phyloP scores from a whole-genome alignment of 192 early-diverging fungal genomes.

The Linnemannia exigua region DNA sequence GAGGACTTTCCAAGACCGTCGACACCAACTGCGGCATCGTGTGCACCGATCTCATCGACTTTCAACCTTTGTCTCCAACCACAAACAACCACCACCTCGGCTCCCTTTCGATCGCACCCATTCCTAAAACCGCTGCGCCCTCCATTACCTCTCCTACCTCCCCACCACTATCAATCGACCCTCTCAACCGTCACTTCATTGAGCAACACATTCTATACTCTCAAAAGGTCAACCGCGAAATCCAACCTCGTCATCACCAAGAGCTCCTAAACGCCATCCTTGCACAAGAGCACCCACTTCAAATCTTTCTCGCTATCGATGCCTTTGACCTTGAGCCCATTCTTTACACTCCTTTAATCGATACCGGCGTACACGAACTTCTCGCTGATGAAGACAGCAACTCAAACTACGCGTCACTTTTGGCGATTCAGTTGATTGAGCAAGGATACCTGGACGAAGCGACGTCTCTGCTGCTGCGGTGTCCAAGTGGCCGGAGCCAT shows the following conservation, averaged over 20 bases:
- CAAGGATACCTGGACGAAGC: background rate
- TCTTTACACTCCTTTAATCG: background rate
- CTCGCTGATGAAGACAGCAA: background rate
- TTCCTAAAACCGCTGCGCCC: too few relatives aligned
- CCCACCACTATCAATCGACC: background rate
- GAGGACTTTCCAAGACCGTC: background rate
- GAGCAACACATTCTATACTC: background rate
- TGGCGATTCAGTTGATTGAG: background rate
- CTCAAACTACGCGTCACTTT: background rate
- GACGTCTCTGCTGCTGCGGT: background rate
- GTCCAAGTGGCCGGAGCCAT: background rate
- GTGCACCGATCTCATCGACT: background rate
- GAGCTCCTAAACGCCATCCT: background rate
- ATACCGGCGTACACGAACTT: background rate
- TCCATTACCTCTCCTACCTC: background rate
- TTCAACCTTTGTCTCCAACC: background rate
- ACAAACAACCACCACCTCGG: background rate
- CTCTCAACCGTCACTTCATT: background rate
- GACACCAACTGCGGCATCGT: background rate
- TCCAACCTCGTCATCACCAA: background rate
- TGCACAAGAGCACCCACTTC: background rate
- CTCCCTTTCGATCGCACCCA: too few relatives aligned
- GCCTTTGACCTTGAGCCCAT: background rate
- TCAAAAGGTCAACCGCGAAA: background rate
- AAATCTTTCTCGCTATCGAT: background rate